Evolutionary conservation across 768 basidiomycete species (phyloP).

Genomic region (Trichaptum fuscoviolaceum): DNA sequence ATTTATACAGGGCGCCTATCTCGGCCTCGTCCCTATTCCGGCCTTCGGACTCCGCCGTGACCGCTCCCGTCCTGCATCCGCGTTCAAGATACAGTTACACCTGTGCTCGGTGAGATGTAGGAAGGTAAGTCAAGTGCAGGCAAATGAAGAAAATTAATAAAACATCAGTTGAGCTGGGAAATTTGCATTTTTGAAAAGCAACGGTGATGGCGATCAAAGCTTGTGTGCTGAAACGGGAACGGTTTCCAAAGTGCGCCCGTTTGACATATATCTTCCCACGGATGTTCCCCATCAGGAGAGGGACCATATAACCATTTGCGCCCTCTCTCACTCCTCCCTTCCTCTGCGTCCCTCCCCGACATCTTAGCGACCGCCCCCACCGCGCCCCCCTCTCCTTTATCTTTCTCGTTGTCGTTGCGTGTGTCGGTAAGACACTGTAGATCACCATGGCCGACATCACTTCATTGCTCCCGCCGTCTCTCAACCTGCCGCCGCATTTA

Average conservation of each 20-base stretch:
- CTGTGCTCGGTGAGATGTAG: neutral
- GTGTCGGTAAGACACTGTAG: neutral
- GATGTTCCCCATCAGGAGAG: neutral
- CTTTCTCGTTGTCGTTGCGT: neutral
- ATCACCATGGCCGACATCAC: slow-evolving; percentile 3
- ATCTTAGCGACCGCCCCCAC: neutral
- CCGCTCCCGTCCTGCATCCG: neutral
- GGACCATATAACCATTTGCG: neutral
- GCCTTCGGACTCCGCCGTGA: neutral
- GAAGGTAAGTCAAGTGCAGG: neutral
- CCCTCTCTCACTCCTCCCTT: neutral
- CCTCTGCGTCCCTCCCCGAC: neutral
- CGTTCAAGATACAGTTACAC: neutral
- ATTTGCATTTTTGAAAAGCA: neutral
- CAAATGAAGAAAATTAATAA: neutral
- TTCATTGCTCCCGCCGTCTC: slow-evolving; percentile 49
- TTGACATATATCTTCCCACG: neutral
- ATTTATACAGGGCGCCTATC: neutral
- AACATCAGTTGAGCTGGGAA: neutral
- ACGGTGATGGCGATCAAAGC: neutral
- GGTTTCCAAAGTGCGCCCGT: neutral
- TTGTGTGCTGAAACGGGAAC: neutral
- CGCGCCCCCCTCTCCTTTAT: neutral
- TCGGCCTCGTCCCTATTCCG: neutral
- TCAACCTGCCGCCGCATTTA: slow-evolving; percentile 72